Conservation (phyloP, 805 yeast species). For the Teunomyces atbi region DNA sequence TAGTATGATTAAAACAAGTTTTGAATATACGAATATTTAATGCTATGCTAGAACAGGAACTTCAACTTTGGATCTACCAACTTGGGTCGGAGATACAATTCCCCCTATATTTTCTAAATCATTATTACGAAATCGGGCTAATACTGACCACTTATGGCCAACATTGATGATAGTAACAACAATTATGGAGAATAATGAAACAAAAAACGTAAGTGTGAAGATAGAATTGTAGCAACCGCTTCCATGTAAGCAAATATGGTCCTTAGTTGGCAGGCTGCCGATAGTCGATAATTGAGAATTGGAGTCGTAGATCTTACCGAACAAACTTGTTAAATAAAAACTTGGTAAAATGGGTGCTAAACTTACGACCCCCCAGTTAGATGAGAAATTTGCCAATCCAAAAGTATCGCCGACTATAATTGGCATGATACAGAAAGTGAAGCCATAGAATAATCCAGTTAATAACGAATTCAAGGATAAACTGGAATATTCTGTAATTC, state of each 20-base stretch:
- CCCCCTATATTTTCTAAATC: background rate
- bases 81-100: background rate
- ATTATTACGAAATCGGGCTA: background rate
- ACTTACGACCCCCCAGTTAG: conserved; percentile 72
- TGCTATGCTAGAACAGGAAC: background rate
- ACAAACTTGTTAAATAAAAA: conserved; percentile 55
- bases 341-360: conserved; percentile 66
- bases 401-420: conserved; percentile 73
- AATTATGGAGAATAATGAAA: conserved; percentile 30
- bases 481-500: conserved; percentile 26
- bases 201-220: conserved; percentile 35
- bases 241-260: conserved; percentile 29
- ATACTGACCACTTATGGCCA: conserved; percentile 3
- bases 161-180: conserved; percentile 9
- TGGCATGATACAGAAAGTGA: conserved; percentile 69
- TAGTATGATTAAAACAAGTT: background rate
- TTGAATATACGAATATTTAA: background rate
- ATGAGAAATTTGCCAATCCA: conserved; percentile 65
- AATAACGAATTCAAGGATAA: conserved; percentile 54
- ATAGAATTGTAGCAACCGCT: conserved; percentile 45
- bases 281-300: conserved; percentile 18
- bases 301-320: conserved; percentile 64
- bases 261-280: conserved; percentile 8
- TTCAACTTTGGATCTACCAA: background rate
- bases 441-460: conserved; percentile 72